These are phyloP conservation scores for Bipolaris zeicola DNA, from an alignment of 2,329 filamentous ascomycete species.

Conservation along the genomic window DNA sequence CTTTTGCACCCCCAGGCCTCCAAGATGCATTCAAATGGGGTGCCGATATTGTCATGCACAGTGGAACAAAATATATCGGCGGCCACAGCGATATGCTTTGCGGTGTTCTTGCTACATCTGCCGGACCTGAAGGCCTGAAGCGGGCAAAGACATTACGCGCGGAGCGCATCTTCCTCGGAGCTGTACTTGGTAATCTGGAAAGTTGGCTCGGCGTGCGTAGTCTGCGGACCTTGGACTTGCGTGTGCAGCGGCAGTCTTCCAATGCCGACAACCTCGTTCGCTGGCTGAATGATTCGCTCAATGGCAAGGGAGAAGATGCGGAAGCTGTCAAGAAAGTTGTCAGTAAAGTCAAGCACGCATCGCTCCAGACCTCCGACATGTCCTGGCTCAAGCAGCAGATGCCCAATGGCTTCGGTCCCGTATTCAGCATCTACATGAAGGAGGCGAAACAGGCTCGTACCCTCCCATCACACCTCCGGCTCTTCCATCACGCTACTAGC, in stretches of 20 bases:
- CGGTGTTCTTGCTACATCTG: slow-evolving; percentile 74
- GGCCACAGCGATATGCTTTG: slow-evolving; percentile 94
- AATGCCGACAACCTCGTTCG: slow-evolving; percentile 72
- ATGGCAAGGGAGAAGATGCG: slow-evolving; percentile 46
- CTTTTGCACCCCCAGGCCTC: slow-evolving; percentile 88
- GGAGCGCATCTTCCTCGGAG: slow-evolving; percentile 79
- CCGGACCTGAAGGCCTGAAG: slow-evolving; percentile 33
- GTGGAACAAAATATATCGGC: slow-evolving; percentile 93
- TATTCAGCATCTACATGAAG: slow-evolving; percentile 77
- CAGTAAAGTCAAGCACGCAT: slow-evolving; percentile 73
- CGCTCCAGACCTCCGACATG: slow-evolving; percentile 69
- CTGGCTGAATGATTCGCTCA: slow-evolving; percentile 68
- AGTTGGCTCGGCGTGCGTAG: slow-evolving; percentile 90
- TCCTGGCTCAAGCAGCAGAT: slow-evolving; percentile 83
- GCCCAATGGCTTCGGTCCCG: slow-evolving; percentile 87
- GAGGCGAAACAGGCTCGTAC: slow-evolving; percentile 64
- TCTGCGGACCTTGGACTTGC: slow-evolving; percentile 81
- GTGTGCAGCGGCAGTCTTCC: slow-evolving; percentile 76
- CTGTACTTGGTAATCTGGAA: slow-evolving; percentile 87
- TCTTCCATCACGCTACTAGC: slow-evolving; percentile 96
- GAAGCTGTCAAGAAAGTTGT: slow-evolving; percentile 61
- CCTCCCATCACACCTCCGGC: slow-evolving; percentile 75
- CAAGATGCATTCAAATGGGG: slow-evolving; percentile 83
- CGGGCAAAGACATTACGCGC: slow-evolving; percentile 58
- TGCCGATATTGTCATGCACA: slow-evolving; percentile 88